Conservation (phyloP, 768 basidiomycete species). For the Boletus pseudopeckii region DNA sequence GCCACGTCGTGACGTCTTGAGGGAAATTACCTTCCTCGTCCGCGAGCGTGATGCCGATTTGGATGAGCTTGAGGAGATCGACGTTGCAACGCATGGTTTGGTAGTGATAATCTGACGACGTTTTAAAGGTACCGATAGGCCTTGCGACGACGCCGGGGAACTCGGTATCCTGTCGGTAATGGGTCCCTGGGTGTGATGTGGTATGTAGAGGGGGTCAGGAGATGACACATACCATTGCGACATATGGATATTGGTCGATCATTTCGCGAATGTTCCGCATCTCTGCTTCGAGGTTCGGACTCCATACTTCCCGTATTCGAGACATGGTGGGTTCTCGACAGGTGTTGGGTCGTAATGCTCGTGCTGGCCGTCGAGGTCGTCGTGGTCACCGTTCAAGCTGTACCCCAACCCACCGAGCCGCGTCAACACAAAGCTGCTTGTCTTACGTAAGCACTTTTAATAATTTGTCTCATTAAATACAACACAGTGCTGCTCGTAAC, state of each 20-base stretch:
- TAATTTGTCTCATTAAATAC: too few relatives aligned
- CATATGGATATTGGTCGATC: slow-evolving; percentile 88
- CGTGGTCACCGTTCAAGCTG: slow-evolving; percentile 17
- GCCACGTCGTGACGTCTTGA: slow-evolving; percentile 92
- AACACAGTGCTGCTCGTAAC: background rate
- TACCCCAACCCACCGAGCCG: slow-evolving; percentile 8
- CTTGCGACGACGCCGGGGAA: slow-evolving; percentile 98
- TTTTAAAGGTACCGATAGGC: slow-evolving; percentile 94
- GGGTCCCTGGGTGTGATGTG: slow-evolving; percentile 1
- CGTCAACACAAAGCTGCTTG: slow-evolving; percentile 13
- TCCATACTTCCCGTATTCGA: slow-evolving; percentile 95
- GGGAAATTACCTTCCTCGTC: slow-evolving; percentile 93
- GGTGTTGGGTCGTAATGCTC: background rate
- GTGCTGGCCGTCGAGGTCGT: slow-evolving; percentile 14
- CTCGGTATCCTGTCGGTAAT: slow-evolving; percentile 79
- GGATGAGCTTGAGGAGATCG: slow-evolving; percentile 95
- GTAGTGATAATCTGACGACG: slow-evolving; percentile 97
- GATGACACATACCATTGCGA: slow-evolving; percentile 78
- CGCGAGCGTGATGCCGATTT: slow-evolving; percentile 91
- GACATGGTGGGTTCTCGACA: slow-evolving; percentile 45
- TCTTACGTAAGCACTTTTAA: slow-evolving; percentile 28
- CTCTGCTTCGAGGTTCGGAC: slow-evolving; percentile 86
- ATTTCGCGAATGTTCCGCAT: slow-evolving; percentile 84
- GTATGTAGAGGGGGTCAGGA: background rate
- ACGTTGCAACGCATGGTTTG: slow-evolving; percentile 99